Conservation (phyloP, 352 stramenopile species). For the Phytophthora sp. region DNA sequence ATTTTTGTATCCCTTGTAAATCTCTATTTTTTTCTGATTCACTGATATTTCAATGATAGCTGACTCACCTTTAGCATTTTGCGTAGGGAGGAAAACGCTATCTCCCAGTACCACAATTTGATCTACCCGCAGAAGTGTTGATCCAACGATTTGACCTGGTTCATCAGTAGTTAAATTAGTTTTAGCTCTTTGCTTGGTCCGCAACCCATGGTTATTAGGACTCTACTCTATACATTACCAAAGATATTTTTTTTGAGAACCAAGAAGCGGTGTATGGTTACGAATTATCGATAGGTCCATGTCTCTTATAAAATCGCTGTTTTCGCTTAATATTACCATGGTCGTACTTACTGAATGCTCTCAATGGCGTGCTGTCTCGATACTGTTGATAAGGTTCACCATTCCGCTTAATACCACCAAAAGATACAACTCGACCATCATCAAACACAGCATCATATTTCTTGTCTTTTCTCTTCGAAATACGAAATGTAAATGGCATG, state of each 20-base stretch:
- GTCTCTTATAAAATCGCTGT: background rate
- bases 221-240: constrained; percentile 18
- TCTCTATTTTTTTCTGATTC: constrained; percentile 21
- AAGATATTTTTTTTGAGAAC: constrained; percentile 9
- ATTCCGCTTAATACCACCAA: constrained; percentile 1
- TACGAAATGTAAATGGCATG: constrained; percentile 9
- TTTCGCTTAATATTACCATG: constrained; percentile 8
- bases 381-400: too few species aligned
- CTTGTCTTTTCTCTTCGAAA: constrained; percentile 3
- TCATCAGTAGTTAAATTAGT: constrained; percentile 16
- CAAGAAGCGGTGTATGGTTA: constrained; percentile 15
- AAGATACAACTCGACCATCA: constrained; percentile 9
- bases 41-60: constrained; percentile 21
- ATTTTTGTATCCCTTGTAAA: constrained; percentile 13
- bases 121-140: constrained; percentile 2
- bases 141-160: constrained; percentile 9
- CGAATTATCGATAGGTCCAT: constrained; percentile 8
- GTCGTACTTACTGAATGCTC: constrained; percentile 6
- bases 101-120: constrained; percentile 9
- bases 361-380: background rate
- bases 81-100: constrained; percentile 10
- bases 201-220: constrained; percentile 23
- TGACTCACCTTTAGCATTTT: constrained; percentile 7
- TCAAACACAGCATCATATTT: constrained; percentile 12
- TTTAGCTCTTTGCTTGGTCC: constrained; percentile 20